Conservation (phyloP, 305 asterid genomes). For the Rubia occidens region DNA sequence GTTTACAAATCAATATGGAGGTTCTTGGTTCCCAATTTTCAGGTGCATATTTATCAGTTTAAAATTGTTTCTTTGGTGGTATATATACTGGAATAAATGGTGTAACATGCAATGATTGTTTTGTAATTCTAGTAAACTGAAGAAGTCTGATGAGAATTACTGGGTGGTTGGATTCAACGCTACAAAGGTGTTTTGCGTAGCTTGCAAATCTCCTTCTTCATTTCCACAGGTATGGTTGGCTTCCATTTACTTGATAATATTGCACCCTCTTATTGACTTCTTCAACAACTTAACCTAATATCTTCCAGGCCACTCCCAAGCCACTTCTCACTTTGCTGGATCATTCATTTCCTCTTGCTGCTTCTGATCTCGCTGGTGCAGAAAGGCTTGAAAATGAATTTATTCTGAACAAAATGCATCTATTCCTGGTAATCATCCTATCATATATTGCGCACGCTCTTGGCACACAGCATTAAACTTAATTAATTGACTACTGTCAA, state of each 20-base stretch:
- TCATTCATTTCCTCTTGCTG: constrained; percentile 82
- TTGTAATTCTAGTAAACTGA: constrained; percentile 55
- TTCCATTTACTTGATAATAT: not conserved
- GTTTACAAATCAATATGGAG: constrained; percentile 67
- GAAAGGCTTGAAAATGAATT: constrained; percentile 90
- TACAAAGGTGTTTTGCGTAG: constrained; percentile 71
- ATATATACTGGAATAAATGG: constrained; percentile 2
- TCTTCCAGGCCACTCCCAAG: constrained; percentile 69
- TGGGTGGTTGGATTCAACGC: constrained; percentile 86
- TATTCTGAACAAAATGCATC: constrained; percentile 67
- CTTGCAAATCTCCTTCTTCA: constrained; percentile 80
- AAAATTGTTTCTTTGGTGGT: constrained; percentile 1
- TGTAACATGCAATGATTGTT: constrained; percentile 15
- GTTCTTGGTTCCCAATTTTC: constrained; percentile 92
- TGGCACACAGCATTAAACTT: not conserved
- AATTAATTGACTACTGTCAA: not conserved
- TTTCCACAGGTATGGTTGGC: constrained; percentile 67
- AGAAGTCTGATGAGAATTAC: constrained; percentile 65
- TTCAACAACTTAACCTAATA: constrained; percentile 20
- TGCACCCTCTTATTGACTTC: constrained; percentile 14
- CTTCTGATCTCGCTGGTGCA: constrained; percentile 85
- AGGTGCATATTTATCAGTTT: constrained; percentile 41
- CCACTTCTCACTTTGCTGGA: constrained; percentile 78
- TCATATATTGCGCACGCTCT: not conserved
- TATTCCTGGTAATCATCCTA: constrained; percentile 43